These are phyloP conservation scores for Alternaria atra DNA, from an alignment of 2,329 filamentous ascomycete species.

Conservation along the genomic window DNA sequence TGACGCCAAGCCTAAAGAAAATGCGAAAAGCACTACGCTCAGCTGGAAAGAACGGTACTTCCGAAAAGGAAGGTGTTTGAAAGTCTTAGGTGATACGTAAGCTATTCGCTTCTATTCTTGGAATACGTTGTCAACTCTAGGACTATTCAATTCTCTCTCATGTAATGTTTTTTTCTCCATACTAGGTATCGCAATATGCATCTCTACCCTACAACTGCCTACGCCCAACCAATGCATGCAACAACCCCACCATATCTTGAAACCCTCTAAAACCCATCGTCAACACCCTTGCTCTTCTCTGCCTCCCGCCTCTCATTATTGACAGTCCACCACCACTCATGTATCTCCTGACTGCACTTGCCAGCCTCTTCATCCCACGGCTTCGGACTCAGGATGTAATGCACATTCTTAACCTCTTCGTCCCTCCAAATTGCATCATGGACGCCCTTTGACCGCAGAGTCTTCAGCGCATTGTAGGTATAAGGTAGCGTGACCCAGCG, in stretches of 20 bases:
- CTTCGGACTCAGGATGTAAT: constrained; percentile 70
- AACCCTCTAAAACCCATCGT: constrained; percentile 59
- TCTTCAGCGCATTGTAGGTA: constrained; percentile 69
- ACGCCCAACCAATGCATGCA: neutral
- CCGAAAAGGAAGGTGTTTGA: neutral
- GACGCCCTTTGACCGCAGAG: constrained; percentile 64
- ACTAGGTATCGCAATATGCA: neutral
- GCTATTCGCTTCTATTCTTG: neutral
- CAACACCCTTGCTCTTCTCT: constrained; percentile 60
- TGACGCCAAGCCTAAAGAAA: constrained; percentile 5
- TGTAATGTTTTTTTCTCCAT: neutral
- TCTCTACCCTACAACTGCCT: neutral
- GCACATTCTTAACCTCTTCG: constrained; percentile 68
- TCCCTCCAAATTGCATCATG: constrained; percentile 69
- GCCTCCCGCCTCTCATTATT: constrained; percentile 59
- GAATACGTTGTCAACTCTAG: neutral
- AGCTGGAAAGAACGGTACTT: neutral
- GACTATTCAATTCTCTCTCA: neutral
- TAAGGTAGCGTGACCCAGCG: constrained; percentile 69
- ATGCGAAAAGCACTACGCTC: neutral
- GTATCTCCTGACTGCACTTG: constrained; percentile 57
- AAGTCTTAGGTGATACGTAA: neutral
- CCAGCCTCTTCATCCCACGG: constrained; percentile 67
- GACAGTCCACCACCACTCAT: constrained; percentile 67
- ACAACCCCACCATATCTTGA: neutral